Evolutionary conservation across 1,139 yeast genomes (phyloP), one percentile per base, ranked within the genome.

Genomic region (Debaryomyces psychrophilus): DNA sequence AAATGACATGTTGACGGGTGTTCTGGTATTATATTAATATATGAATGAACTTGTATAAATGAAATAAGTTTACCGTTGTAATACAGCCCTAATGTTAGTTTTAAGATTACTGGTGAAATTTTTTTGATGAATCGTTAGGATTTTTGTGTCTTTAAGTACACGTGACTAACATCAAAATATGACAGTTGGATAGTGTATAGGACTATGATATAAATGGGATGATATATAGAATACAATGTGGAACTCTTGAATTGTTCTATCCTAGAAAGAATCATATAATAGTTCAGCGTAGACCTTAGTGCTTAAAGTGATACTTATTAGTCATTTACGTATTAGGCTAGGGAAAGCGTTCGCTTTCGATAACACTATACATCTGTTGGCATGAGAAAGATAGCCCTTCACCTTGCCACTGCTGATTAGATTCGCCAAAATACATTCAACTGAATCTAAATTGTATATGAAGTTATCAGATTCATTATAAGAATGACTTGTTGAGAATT

Each of bases 371-470:
- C 88, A 86, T 45, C 81, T 72, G 56, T 87, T 82, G 12, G 82
- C 79, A 59, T 89, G 95, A 6, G 96, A 87, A 20, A 92, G 68
- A 63, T 90, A 92, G 1, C 97, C 98, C 66, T 87, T 90, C 49
- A 90, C 71, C 46, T 68, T 69, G 8, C 89, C 88, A 37, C 65
- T 67, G 43, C 76, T 71, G 14, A 92, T 89, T 56, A 87, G 66
- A 47, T 79, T 79, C 0, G 97, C 92, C 35, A 90, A 56, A 22
- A 80, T 65, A 53, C 95, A 83, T 65, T 92, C 97, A 5, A 86
- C 73, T 43, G 82, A 84, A 54, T 82, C 85, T 28, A 68, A 54
- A 15, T 63, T 49, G 27, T 57, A 57, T 8, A 44, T 44, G 39
- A 54, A 43, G 15, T 42, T 41, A 22, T 47, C 38, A 31, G 36